Evolutionary conservation across 805 yeast genomes (phyloP).

Genomic region (Trichomonascus vanleenenianus): DNA sequence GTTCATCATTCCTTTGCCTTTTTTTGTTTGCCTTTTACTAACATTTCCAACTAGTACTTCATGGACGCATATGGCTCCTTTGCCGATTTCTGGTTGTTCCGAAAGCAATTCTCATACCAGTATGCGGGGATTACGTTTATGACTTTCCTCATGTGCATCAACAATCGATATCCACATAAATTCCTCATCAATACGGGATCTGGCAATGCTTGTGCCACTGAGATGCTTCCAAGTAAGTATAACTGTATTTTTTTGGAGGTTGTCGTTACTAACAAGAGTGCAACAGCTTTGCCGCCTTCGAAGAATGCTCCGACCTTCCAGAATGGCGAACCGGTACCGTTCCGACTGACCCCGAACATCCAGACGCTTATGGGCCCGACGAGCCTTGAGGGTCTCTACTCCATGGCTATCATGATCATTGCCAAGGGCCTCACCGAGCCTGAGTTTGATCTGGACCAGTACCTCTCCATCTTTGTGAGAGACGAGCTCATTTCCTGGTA

Average conservation of each 20-base stretch:
- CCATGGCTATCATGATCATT: constrained; percentile 75
- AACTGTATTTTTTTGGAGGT: constrained; percentile 31
- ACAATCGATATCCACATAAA: constrained; percentile 89
- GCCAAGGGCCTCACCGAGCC: constrained; percentile 88
- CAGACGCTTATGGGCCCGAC: constrained; percentile 91
- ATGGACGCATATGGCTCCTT: constrained; percentile 60
- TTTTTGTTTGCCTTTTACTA: not conserved
- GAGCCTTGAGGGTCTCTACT: constrained; percentile 84
- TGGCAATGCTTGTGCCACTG: constrained; percentile 89
- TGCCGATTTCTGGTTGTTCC: constrained; percentile 95
- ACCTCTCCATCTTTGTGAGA: constrained; percentile 86
- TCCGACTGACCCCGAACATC: constrained; percentile 91
- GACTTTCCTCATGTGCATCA: constrained; percentile 91
- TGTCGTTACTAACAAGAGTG: constrained; percentile 19
- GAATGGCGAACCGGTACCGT: constrained; percentile 90
- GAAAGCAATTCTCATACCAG: constrained; percentile 90
- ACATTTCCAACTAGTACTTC: constrained; percentile 39
- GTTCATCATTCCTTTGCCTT: constrained; percentile 2
- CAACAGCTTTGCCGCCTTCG: constrained; percentile 29
- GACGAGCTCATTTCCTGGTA: constrained; percentile 96
- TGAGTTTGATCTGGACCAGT: constrained; percentile 85
- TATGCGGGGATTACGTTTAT: constrained; percentile 89
- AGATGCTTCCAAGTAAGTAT: constrained; percentile 81
- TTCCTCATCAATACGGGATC: constrained; percentile 72
- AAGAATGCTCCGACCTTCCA: constrained; percentile 76